Conservation (phyloP, 352 stramenopile genomes). For the Pilasporangium apinafurcum region DNA sequence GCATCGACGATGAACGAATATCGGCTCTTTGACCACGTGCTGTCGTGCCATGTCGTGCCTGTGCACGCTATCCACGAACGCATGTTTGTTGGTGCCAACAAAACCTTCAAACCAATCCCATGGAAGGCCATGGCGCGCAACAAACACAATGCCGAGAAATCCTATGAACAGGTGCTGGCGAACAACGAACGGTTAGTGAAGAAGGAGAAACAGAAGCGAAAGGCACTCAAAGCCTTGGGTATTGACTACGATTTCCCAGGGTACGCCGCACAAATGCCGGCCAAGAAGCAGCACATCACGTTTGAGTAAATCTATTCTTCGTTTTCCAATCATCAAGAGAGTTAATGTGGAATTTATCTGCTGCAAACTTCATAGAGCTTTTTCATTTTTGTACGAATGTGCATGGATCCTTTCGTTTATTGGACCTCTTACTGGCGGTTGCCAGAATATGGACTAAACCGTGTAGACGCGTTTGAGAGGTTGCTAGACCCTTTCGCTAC, state of each 20-base stretch:
- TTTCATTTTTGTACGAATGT: too few relatives aligned
- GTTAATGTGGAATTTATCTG: too few relatives aligned
- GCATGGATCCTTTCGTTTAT: too few relatives aligned
- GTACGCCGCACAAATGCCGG: slow-evolving; percentile 54
- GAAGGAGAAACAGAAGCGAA: slow-evolving; percentile 77
- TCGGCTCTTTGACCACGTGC: slow-evolving; percentile 89
- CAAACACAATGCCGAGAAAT: slow-evolving; percentile 71
- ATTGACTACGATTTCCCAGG: slow-evolving; percentile 85
- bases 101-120: slow-evolving; percentile 70
- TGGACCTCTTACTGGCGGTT: too few relatives aligned
- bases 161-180: slow-evolving; percentile 62
- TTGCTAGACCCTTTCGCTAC: too few relatives aligned
- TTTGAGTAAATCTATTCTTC: slow-evolving; percentile 61
- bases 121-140: slow-evolving; percentile 68
- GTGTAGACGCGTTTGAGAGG: too few relatives aligned
- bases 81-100: slow-evolving; percentile 86
- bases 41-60: slow-evolving; percentile 91
- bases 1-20: slow-evolving; percentile 95
- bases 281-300: slow-evolving; percentile 73
- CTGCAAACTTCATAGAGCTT: too few relatives aligned
- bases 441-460: too few relatives aligned
- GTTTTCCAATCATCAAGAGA: too few relatives aligned
- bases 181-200: slow-evolving; percentile 67
- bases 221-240: slow-evolving; percentile 62
- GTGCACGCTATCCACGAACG: slow-evolving; percentile 80